Percentiles rank a stretch among this genome's conserved stretches.
phyloP scores from a whole-genome alignment of 1,284 basidiomycete genomes.

The Phylloporus sp. region DNA sequence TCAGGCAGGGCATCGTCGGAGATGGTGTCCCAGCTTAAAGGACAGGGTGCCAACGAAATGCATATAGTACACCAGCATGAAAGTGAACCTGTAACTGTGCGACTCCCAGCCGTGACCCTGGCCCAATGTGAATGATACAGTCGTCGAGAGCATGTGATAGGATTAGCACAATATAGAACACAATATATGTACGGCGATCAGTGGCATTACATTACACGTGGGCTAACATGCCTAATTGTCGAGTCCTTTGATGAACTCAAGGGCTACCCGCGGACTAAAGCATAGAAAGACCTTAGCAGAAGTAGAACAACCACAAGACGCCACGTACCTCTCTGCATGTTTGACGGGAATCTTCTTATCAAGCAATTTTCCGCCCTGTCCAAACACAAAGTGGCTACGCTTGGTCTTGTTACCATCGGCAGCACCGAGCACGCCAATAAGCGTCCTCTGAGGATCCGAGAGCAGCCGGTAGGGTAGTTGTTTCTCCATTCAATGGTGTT shows the following conservation, averaged over 20 bases:
- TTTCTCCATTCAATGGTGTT: constrained; percentile 58
- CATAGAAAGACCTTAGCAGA: constrained; percentile 2
- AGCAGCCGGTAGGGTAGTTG: constrained; percentile 85
- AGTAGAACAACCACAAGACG: neutral
- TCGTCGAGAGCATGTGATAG: neutral
- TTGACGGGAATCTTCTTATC: constrained; percentile 86
- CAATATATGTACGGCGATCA: constrained; percentile 13
- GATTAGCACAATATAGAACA: constrained; percentile 3
- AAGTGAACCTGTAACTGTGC: too few relatives aligned
- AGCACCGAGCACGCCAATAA: constrained; percentile 86
- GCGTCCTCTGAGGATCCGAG: constrained; percentile 83
- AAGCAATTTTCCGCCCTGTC: constrained; percentile 85
- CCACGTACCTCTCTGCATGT: constrained; percentile 75
- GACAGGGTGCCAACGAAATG: too few relatives aligned
- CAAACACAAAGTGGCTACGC: constrained; percentile 91
- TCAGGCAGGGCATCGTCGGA: too few relatives aligned
- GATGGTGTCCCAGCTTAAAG: too few relatives aligned
- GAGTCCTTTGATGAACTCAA: constrained; percentile 50
- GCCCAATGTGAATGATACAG: too few relatives aligned
- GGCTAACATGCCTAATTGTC: constrained; percentile 20
- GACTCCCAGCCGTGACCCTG: too few relatives aligned
- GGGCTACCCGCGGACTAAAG: constrained; percentile 42
- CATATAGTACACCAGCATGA: too few relatives aligned
- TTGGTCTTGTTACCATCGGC: constrained; percentile 83
- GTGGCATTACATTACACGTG: neutral